phyloP scores from a whole-genome alignment of 176 grass and related monocot species.

The Triticum aestivum region IWGSC_CS_RefSeq_v2.1 NC_057804.1:299201551-299202050 shows the following conservation, averaged over 20 bases:
- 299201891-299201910: background rate
- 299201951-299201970: background rate
- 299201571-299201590: slow-evolving; percentile 27
- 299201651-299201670: background rate
- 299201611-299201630: background rate
- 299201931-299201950: background rate
- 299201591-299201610: background rate
- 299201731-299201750: slow-evolving; percentile 6
- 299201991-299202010: background rate
- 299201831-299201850: slow-evolving; percentile 51
- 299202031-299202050: background rate
- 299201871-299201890: background rate
- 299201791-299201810: slow-evolving; percentile 85
- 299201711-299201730: background rate
- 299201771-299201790: slow-evolving; percentile 22
- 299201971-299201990: background rate
- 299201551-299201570: slow-evolving; percentile 92
- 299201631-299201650: slow-evolving; percentile 5
- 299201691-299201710: background rate
- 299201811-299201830: slow-evolving; percentile 50
- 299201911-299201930: slow-evolving; percentile 1
- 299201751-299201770: slow-evolving; percentile 8
- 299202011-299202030: background rate
- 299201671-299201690: slow-evolving; percentile 20
- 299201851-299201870: background rate